Evolutionary conservation across 176 grass and related monocot genomes (phyloP).

Genomic region (Microstegium vimineum): DNA sequence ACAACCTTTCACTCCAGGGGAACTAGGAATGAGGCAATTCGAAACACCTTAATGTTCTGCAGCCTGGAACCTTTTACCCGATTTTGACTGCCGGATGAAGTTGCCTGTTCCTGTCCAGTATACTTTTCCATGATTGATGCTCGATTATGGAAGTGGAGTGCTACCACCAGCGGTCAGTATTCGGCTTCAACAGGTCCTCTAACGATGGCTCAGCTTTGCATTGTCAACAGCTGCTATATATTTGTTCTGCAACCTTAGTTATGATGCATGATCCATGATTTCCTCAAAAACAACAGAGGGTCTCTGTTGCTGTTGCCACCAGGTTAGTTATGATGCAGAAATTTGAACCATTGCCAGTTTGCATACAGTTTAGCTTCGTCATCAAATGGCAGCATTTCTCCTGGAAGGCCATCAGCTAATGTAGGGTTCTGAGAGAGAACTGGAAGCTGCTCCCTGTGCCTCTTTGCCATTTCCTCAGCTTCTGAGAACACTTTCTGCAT

Average conservation of each 20-base stretch:
- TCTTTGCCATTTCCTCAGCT: conserved; percentile 66
- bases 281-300: not conserved
- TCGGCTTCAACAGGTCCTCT: not conserved
- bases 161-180: not conserved
- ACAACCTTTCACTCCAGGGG: not conserved
- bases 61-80: not conserved
- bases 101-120: not conserved
- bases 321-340: conserved; percentile 44
- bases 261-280: not conserved
- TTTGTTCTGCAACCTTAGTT: not conserved
- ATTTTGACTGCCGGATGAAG: not conserved
- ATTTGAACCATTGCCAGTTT: conserved; percentile 96
- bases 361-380: conserved; percentile 60
- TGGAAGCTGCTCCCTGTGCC: conserved; percentile 56
- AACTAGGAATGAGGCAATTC: not conserved
- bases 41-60: not conserved
- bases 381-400: conserved; percentile 52
- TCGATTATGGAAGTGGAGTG: not conserved
- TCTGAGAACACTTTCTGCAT: conserved; percentile 79
- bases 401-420: conserved; percentile 27
- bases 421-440: conserved; percentile 25
- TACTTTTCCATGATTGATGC: not conserved
- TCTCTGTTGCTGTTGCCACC: not conserved
- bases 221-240: not conserved
- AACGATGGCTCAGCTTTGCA: not conserved